Conservation (phyloP, 805 yeast genomes). For the Zygosaccharomyces pseudorouxii region DNA sequence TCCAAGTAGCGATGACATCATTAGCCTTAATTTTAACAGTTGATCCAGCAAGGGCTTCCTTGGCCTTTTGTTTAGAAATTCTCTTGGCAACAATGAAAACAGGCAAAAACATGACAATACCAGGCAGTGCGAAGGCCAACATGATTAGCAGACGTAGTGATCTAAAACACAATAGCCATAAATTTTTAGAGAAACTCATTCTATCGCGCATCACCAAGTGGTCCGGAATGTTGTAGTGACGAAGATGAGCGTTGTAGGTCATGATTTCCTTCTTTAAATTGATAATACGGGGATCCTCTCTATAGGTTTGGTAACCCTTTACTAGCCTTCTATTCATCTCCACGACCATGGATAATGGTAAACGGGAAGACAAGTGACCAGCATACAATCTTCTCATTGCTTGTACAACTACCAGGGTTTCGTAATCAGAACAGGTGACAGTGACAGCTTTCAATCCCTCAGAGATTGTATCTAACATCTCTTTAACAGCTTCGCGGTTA, state of each 20-base stretch:
- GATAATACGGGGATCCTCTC: slow-evolving; percentile 63
- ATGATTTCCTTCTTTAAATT: slow-evolving; percentile 58
- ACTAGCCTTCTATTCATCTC: slow-evolving; percentile 89
- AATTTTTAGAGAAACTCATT: slow-evolving; percentile 46
- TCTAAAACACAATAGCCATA: slow-evolving; percentile 54
- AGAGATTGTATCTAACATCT: slow-evolving; percentile 63
- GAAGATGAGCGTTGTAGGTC: slow-evolving; percentile 66
- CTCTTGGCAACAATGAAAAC: slow-evolving; percentile 74
- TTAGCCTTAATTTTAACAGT: slow-evolving; percentile 87
- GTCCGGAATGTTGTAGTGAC: slow-evolving; percentile 57
- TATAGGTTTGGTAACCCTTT: slow-evolving; percentile 70
- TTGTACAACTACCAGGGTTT: slow-evolving; percentile 82
- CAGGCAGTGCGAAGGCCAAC: slow-evolving; percentile 72
- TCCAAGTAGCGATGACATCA: slow-evolving; percentile 98
- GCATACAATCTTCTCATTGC: slow-evolving; percentile 88
- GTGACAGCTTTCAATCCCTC: slow-evolving; percentile 79
- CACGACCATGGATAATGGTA: slow-evolving; percentile 78
- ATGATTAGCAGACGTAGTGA: slow-evolving; percentile 51
- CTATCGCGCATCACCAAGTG: slow-evolving; percentile 50
- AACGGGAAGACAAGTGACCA: slow-evolving; percentile 59
- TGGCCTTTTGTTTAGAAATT: slow-evolving; percentile 69
- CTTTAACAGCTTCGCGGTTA: slow-evolving; percentile 66
- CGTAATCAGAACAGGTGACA: slow-evolving; percentile 83
- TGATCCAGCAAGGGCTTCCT: slow-evolving; percentile 75
- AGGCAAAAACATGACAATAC: slow-evolving; percentile 82